Conservation (phyloP, 1,284 basidiomycete genomes). For the Baeospora myosura region DNA sequence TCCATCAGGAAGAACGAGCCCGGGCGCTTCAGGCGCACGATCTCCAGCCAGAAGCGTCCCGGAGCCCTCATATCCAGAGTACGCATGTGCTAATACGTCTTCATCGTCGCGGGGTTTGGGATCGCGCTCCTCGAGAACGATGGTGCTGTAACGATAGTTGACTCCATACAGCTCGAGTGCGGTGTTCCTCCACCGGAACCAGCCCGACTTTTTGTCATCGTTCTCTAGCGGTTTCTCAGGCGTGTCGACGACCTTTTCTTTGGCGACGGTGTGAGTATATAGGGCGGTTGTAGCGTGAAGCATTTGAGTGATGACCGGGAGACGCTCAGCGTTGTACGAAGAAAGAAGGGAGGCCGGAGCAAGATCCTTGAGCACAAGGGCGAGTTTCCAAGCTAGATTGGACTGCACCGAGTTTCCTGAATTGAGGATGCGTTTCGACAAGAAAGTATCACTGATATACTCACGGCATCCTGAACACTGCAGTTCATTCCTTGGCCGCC, state of each 20-base stretch:
- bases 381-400: slow-evolving; percentile 25
- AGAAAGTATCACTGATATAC: not conserved
- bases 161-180: slow-evolving; percentile 25
- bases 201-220: slow-evolving; percentile 1
- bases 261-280: slow-evolving; percentile 7
- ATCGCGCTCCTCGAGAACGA: slow-evolving; percentile 21
- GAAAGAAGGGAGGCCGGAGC: slow-evolving; percentile 17
- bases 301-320: slow-evolving; percentile 24
- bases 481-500: slow-evolving; percentile 16
- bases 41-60: slow-evolving; percentile 17
- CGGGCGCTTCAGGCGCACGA: slow-evolving; percentile 18
- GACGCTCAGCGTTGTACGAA: slow-evolving; percentile 20
- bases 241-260: not conserved
- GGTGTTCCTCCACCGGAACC: slow-evolving; percentile 18
- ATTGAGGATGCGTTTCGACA: slow-evolving; percentile 3
- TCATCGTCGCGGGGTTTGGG: slow-evolving; percentile 12
- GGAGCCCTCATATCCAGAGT: slow-evolving; percentile 22
- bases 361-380: slow-evolving; percentile 19
- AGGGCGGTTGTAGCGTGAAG: slow-evolving; percentile 15
- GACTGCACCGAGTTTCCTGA: slow-evolving; percentile 17
- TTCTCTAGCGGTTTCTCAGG: not conserved
- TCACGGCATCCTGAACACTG: slow-evolving; percentile 3
- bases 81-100: slow-evolving; percentile 14
- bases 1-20: slow-evolving; percentile 11
- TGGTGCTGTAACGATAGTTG: slow-evolving; percentile 25